phyloP scores from a whole-genome alignment of 2,329 filamentous ascomycete genomes.

The Dactylellina sp. region DNA sequence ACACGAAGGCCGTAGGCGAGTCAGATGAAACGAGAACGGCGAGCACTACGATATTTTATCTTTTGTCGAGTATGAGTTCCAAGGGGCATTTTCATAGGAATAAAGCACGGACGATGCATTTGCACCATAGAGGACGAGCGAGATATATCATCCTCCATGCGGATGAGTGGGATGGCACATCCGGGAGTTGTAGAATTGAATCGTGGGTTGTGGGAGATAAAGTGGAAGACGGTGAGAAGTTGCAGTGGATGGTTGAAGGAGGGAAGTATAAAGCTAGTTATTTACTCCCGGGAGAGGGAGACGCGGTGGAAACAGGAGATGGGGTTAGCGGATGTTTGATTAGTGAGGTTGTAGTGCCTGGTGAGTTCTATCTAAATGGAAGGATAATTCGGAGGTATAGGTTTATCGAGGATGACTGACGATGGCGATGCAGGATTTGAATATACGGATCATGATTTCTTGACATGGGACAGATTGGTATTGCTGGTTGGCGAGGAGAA shows the following conservation, averaged over 20 bases:
- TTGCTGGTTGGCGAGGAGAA: slow-evolving; percentile 69
- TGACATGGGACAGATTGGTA: slow-evolving; percentile 68
- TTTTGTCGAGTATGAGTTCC: slow-evolving; percentile 70
- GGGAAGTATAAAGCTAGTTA: slow-evolving; percentile 75
- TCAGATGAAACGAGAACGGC: slow-evolving; percentile 67
- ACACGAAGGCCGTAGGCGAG: slow-evolving; percentile 47
- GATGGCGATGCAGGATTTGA: no score
- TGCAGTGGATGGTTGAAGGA: slow-evolving; percentile 77
- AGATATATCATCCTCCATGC: slow-evolving; percentile 74
- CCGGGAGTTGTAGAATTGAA: slow-evolving; percentile 67
- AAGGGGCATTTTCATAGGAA: slow-evolving; percentile 73
- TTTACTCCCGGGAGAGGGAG: slow-evolving; percentile 7
- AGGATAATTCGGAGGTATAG: slow-evolving; percentile 61
- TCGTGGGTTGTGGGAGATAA: slow-evolving; percentile 73
- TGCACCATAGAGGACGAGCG: slow-evolving; percentile 73
- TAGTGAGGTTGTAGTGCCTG: slow-evolving; percentile 26
- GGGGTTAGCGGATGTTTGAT: slow-evolving; percentile 68
- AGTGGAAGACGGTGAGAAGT: slow-evolving; percentile 70
- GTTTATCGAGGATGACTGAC: no score
- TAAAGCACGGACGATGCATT: slow-evolving; percentile 72
- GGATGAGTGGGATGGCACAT: slow-evolving; percentile 64
- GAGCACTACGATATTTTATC: slow-evolving; percentile 74
- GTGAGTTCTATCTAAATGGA: slow-evolving; percentile 11
- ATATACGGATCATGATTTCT: slow-evolving; percentile 75
- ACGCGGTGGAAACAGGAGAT: slow-evolving; percentile 60